Evolutionary conservation across 306 rosid genomes (phyloP).

Genomic region (Abrus pulchellus): DNA sequence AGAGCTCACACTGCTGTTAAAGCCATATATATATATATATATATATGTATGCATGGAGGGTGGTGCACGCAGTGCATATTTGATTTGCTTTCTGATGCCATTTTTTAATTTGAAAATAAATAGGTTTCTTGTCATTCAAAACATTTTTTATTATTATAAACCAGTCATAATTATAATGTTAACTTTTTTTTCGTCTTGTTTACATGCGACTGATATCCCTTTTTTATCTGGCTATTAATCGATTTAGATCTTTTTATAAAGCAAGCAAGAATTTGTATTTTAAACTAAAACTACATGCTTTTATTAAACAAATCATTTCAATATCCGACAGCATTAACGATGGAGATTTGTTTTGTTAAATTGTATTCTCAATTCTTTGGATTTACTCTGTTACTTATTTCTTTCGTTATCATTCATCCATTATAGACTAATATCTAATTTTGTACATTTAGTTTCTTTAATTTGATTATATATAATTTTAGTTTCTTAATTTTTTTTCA

Average conservation of each 20-base stretch:
- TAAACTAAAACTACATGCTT: not conserved
- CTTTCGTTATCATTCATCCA: not conserved
- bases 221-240: not conserved
- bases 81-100: too few species aligned
- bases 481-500: too few species aligned
- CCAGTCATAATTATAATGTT: not conserved
- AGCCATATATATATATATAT: constrained; percentile 43
- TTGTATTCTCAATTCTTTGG: not conserved
- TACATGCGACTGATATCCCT: not conserved
- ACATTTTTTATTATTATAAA: not conserved
- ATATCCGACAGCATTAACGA: not conserved
- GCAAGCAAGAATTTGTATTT: not conserved
- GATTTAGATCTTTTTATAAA: not conserved
- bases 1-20: constrained; percentile 40
- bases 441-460: too few species aligned
- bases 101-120: too few species aligned
- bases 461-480: too few species aligned
- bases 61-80: too few species aligned
- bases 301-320: not conserved
- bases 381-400: not conserved
- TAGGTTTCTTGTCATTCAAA: too few species aligned
- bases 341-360: not conserved
- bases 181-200: not conserved
- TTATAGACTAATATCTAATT: not conserved
- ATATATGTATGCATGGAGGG: not conserved